Conservation (phyloP, 345 rosid species). For the Reutealis trisperma region DNA sequence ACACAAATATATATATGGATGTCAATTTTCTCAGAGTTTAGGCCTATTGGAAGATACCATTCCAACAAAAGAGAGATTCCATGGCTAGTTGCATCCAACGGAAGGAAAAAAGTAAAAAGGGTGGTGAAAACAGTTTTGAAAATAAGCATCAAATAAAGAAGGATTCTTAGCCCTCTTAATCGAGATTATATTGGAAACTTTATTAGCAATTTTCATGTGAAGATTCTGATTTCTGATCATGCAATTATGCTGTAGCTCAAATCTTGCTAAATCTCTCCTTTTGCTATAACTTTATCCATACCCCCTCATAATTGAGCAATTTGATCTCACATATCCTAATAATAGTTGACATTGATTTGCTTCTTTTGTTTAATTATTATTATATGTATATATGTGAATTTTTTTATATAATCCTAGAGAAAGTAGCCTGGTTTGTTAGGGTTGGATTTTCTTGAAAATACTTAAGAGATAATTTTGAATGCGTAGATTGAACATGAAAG, state of each 20-base stretch:
- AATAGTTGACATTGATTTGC: no score
- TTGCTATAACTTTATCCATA: background rate
- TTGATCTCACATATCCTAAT: no score
- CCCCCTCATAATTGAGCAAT: no score
- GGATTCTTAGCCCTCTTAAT: background rate
- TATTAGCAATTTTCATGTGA: background rate
- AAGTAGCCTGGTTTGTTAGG: no score
- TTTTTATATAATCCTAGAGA: no score
- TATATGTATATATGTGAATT: background rate
- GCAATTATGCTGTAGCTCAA: no score
- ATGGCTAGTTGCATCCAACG: background rate
- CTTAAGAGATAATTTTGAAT: no score
- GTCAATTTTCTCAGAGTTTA: background rate
- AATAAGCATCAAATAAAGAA: background rate
- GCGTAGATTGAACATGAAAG: no score
- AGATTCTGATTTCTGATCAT: background rate
- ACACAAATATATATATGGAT: background rate
- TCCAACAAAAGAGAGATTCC: slow-evolving; percentile 2
- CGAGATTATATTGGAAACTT: background rate
- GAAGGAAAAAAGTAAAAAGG: background rate
- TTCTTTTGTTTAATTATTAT: background rate
- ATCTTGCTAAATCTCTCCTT: background rate
- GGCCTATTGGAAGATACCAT: background rate
- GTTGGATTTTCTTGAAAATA: no score
- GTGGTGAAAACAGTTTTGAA: background rate